Evolutionary conservation across 495 filamentous ascomycete species (phyloP).

Genomic region (Penicillium pulvis): DNA sequence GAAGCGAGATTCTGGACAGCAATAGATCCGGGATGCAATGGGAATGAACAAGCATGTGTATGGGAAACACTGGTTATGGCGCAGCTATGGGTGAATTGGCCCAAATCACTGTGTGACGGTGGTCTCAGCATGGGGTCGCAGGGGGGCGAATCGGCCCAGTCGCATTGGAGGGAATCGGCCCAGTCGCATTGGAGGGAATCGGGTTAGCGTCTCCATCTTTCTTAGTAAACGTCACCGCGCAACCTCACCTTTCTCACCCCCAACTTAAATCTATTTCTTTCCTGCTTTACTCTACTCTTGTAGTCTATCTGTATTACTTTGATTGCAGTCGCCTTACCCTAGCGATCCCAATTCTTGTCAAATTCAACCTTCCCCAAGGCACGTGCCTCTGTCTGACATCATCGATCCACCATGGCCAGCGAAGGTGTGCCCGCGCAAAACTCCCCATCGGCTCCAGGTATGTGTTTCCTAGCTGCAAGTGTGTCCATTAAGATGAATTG

Average conservation of each 20-base stretch:
- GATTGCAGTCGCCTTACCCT: slow-evolving; percentile 20
- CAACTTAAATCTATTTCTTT: slow-evolving; percentile 20
- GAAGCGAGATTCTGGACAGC: background rate
- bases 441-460: slow-evolving; percentile 28
- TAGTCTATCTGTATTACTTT: slow-evolving; percentile 9
- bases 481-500: slow-evolving; percentile 2
- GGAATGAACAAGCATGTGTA: background rate
- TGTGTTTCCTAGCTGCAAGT: background rate
- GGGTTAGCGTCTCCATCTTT: slow-evolving; percentile 30
- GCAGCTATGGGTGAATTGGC: no score
- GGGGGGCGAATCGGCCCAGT: slow-evolving; percentile 25
- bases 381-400: slow-evolving; percentile 25
- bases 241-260: slow-evolving; percentile 35
- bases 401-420: slow-evolving; percentile 35
- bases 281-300: slow-evolving; percentile 1
- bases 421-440: slow-evolving; percentile 17
- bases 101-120: slow-evolving; percentile 8
- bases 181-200: slow-evolving; percentile 24
- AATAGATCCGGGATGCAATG: background rate
- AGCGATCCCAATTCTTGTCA: slow-evolving; percentile 14
- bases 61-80: background rate
- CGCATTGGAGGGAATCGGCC: slow-evolving; percentile 24
- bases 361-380: slow-evolving; percentile 2
- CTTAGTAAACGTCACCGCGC: slow-evolving; percentile 47
- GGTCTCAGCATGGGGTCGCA: slow-evolving; percentile 8